Base-by-base conservation (phyloP, 352 stramenopile genomes). In the Phytophthora pistaciae region DNA sequence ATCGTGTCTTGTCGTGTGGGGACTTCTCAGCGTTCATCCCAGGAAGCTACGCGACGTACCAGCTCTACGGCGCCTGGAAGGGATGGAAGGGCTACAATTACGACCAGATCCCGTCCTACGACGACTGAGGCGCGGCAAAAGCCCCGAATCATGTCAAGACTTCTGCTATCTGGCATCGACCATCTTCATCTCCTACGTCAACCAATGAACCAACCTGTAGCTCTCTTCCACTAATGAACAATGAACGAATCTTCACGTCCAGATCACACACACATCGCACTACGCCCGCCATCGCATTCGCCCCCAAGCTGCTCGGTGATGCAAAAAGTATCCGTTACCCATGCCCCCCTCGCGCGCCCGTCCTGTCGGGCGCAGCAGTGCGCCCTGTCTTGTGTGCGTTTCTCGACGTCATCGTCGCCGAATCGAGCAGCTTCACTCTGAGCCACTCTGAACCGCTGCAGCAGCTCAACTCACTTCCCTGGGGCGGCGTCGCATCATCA, bases 41-140 rank as follows among this genome's bases (percentile, higher is more conserved):
- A 1, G 89, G 89, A 5, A 92, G 83, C 76, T 96, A 96, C 64
- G 89, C 89, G 55, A 87, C 76, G 13, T 82, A 80, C 62, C 87
- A 94, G 69, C 80, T 96, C 14, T 96, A 94, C 65, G 89, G 89
- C 1, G 85, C 80, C 29, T 96, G 78, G 78, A 92, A 94, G 64
- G 89, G 87, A 56, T 96, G 89, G 89, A 90, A 90, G 60, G 89
- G 89, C 60, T 96, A 94, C 77, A 64, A 91, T 69, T 96, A 94
- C 78, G 88, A 82, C 70, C 85, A 96, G 60, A 83, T 96, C 53
- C 87, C 89, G 42, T 95, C 87, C 46, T 96, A 94, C 66, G 89
- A 96, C 64, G 89, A 95, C 67, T 96, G 57, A 80, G 5, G n/a
- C 8, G 18, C 42, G 9, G 40, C 40, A 21, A 20, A 33, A 33